Percentiles rank a stretch among this genome's conserved stretches.
Evolutionary conservation across 495 filamentous ascomycete species (phyloP).

Genomic region (Rhizodiscina lignyota): DNA sequence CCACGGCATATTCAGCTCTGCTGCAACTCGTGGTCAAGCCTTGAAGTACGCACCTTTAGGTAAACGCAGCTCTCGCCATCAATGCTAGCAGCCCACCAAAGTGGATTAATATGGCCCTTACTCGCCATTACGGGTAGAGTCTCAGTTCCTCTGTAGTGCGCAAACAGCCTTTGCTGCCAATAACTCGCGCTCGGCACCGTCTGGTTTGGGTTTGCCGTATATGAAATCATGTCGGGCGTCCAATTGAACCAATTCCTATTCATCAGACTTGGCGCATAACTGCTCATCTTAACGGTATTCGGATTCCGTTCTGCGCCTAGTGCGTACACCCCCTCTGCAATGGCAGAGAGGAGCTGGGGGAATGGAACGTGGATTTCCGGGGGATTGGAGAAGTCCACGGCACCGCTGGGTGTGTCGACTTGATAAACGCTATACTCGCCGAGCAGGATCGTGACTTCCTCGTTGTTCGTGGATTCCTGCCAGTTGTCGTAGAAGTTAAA

Average conservation of each 20-base stretch:
- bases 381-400: conserved; percentile 8
- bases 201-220: conserved; percentile 24
- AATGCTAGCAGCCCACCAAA: conserved; percentile 27
- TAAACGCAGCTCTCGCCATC: conserved; percentile 11
- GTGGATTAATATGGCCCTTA: conserved; percentile 20
- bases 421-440: conserved; percentile 13
- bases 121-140: conserved; percentile 27
- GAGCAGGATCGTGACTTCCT: conserved; percentile 11
- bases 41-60: conserved; percentile 17
- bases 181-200: conserved; percentile 29
- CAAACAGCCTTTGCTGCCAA: conserved; percentile 24
- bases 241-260: conserved; percentile 32
- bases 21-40: too few species aligned
- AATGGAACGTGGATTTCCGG: conserved; percentile 5
- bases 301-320: conserved; percentile 18
- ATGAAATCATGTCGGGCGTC: conserved; percentile 29
- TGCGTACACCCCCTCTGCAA: conserved; percentile 18
- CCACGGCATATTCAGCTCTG: too few species aligned
- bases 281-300: conserved; percentile 12
- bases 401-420: conserved; percentile 9
- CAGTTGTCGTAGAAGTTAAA: conserved; percentile 21
- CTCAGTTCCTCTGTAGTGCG: conserved; percentile 23
- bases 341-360: conserved; percentile 13
- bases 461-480: conserved; percentile 11
- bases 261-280: conserved; percentile 29